Conservation (phyloP, 1,284 basidiomycete genomes). For the Puccinia horiana region DNA sequence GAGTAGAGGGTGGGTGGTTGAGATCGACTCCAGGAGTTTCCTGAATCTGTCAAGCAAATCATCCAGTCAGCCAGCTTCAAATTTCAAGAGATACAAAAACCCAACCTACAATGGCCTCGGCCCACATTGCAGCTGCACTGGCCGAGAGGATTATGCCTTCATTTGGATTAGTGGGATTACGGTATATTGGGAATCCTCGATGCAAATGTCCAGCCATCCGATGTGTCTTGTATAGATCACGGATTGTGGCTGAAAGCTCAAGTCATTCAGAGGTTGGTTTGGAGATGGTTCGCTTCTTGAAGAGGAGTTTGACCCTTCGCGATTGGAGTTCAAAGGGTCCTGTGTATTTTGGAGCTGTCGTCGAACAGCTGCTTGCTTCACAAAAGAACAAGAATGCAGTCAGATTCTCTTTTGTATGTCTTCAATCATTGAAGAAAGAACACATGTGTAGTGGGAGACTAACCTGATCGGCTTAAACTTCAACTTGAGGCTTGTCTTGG, state of each 20-base stretch:
- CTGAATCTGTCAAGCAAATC: not conserved
- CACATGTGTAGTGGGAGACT: not conserved
- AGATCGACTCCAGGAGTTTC: not conserved
- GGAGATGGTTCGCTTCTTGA: not conserved
- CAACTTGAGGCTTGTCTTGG: not conserved
- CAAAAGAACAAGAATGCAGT: not conserved
- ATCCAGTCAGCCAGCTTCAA: not conserved
- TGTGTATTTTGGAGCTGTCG: not conserved
- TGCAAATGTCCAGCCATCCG: not conserved
- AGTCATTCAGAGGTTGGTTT: not conserved
- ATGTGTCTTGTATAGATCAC: not conserved
- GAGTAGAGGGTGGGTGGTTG: not conserved
- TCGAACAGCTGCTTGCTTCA: not conserved
- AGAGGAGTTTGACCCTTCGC: not conserved
- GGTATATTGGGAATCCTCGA: not conserved
- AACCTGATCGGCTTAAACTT: not conserved
- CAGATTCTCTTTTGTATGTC: not conserved
- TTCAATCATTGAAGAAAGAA: too few species aligned
- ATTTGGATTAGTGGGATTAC: not conserved
- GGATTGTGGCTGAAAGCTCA: not conserved
- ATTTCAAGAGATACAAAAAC: not conserved
- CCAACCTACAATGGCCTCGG: not conserved
- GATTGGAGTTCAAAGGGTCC: not conserved
- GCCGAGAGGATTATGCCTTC: not conserved
- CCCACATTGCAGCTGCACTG: not conserved